Conservation (phyloP, 805 yeast genomes). For the Danielia oregonensis region DNA sequence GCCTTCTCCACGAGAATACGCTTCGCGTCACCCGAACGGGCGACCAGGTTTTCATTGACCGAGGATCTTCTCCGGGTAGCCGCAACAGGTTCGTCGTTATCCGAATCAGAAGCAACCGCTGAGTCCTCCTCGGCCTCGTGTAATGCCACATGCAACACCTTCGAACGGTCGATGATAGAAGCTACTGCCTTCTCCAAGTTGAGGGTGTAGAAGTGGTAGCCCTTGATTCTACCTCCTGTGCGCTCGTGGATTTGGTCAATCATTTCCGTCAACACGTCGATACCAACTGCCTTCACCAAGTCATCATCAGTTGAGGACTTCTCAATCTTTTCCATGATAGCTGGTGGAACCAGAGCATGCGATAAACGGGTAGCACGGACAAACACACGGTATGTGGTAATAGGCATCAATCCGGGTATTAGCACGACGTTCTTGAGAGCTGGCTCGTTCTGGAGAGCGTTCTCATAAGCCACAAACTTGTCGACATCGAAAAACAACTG, state of each 20-base stretch:
- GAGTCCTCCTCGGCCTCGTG: constrained; percentile 15
- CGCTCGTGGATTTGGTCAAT: constrained; percentile 52
- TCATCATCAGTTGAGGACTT: constrained; percentile 63
- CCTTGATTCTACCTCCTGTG: constrained; percentile 59
- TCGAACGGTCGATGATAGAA: constrained; percentile 65
- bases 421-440: constrained; percentile 50
- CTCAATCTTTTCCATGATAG: constrained; percentile 52
- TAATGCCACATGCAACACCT: constrained; percentile 38
- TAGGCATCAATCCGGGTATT: constrained; percentile 90
- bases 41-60: constrained; percentile 39
- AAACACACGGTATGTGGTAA: constrained; percentile 77
- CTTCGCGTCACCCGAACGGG: constrained; percentile 17
- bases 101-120: constrained; percentile 40
- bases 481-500: constrained; percentile 89
- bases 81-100: constrained; percentile 28
- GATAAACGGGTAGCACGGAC: constrained; percentile 85
- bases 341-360: constrained; percentile 75
- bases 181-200: constrained; percentile 93
- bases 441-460: constrained; percentile 39
- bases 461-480: constrained; percentile 67
- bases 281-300: constrained; percentile 77
- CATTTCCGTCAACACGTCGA: constrained; percentile 64
- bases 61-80: constrained; percentile 34
- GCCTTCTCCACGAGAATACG: constrained; percentile 24
- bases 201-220: constrained; percentile 89